Conservation (phyloP, 2,329 filamentous ascomycete species). For the Nannizziopsis barbatae region DNA sequence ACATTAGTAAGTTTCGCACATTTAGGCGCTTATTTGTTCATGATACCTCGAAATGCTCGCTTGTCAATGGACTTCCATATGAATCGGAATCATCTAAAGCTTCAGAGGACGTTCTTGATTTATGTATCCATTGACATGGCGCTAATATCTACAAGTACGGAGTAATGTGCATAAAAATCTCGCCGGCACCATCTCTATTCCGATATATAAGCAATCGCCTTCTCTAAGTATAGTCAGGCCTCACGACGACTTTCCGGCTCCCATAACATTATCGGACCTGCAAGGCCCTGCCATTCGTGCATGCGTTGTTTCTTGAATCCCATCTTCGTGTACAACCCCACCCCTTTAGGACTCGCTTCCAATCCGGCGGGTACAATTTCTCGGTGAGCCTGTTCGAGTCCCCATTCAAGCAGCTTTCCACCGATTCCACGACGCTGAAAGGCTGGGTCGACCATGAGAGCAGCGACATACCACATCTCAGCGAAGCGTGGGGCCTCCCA, state of each 20-base stretch:
- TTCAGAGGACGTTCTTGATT: too few relatives aligned
- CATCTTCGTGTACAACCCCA: conserved; percentile 18
- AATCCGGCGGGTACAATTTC: conserved; percentile 19
- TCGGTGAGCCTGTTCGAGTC: conserved; percentile 15
- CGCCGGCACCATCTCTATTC: too few relatives aligned
- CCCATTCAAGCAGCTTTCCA: conserved; percentile 16
- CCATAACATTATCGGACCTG: conserved; percentile 12
- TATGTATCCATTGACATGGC: too few relatives aligned
- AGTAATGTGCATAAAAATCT: too few relatives aligned
- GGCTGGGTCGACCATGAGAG: conserved; percentile 18
- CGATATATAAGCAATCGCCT: too few relatives aligned
- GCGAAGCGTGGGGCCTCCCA: conserved; percentile 15
- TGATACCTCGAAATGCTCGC: too few relatives aligned
- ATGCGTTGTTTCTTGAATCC: conserved; percentile 17
- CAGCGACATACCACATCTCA: conserved; percentile 20
- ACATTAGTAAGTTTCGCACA: too few relatives aligned
- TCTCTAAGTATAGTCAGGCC: too few relatives aligned
- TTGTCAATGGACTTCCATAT: too few relatives aligned
- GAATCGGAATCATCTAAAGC: too few relatives aligned
- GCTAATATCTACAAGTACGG: too few relatives aligned
- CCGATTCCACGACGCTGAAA: conserved; percentile 20
- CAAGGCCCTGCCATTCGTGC: conserved; percentile 5
- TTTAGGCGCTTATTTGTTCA: too few relatives aligned
- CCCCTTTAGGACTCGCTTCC: conserved; percentile 17
- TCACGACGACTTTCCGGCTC: conserved; percentile 2